These are phyloP conservation scores for Exidia glandulosa DNA, from an alignment of 768 basidiomycete species.

Conservation along the genomic window DNA sequence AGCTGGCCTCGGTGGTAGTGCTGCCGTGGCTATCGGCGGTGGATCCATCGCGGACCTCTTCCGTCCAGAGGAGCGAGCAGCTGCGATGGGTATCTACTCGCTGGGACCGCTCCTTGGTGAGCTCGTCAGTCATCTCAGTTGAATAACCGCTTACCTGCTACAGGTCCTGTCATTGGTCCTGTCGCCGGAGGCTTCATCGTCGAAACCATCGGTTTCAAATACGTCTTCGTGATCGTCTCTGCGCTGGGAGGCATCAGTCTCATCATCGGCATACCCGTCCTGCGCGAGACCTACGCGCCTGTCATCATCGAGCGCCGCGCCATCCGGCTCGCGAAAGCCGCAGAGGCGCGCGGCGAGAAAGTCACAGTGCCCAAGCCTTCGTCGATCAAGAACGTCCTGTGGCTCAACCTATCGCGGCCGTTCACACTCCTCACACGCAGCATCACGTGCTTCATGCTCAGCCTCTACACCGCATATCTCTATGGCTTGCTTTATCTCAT, in stretches of 20 bases:
- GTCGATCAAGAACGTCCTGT: slow-evolving; percentile 6
- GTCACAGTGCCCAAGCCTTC: slow-evolving; percentile 4
- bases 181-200: slow-evolving; percentile 10
- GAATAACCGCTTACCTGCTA: too few species aligned
- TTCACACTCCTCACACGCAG: slow-evolving; percentile 11
- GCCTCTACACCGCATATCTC: slow-evolving; percentile 8
- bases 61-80: slow-evolving; percentile 6
- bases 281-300: slow-evolving; percentile 18
- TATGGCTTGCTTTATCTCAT: slow-evolving; percentile 15
- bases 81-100: slow-evolving; percentile 11
- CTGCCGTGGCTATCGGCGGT: slow-evolving; percentile 10
- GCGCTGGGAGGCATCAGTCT: slow-evolving; percentile 8
- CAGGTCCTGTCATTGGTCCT: slow-evolving; percentile 5
- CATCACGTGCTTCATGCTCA: slow-evolving; percentile 10
- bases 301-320: slow-evolving; percentile 8
- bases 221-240: slow-evolving; percentile 11
- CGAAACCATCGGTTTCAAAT: slow-evolving; percentile 6
- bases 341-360: background rate
- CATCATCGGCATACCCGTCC: slow-evolving; percentile 6
- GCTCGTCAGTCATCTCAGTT: too few species aligned
- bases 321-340: slow-evolving; percentile 6
- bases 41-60: slow-evolving; percentile 10
- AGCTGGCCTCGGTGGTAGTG: slow-evolving; percentile 12
- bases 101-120: slow-evolving; percentile 12
- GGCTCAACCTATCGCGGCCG: slow-evolving; percentile 8